Evolutionary conservation across 2,329 filamentous ascomycete species (phyloP).

Genomic region (Chrysosporium keratinophilum): DNA sequence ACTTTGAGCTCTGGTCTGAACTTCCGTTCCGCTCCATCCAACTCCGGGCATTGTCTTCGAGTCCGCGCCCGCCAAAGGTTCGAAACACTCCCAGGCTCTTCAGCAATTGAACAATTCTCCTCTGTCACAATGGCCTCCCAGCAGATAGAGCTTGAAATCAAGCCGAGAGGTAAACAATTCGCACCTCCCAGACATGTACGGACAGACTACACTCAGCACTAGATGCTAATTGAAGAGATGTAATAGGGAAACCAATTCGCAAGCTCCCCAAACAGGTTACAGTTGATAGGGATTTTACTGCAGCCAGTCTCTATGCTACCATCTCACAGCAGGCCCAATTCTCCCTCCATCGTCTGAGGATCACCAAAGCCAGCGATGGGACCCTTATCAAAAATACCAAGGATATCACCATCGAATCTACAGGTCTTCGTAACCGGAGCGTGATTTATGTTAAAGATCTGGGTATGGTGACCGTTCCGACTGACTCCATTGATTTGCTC

Average conservation of each 20-base stretch:
- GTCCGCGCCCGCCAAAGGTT: too few relatives aligned
- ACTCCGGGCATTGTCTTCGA: too few relatives aligned
- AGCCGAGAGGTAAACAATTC: constrained; percentile 14
- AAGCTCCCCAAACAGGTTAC: constrained; percentile 48
- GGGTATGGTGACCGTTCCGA: constrained; percentile 45
- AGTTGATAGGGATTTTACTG: constrained; percentile 42
- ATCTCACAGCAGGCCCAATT: constrained; percentile 46
- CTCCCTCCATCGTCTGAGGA: constrained; percentile 50
- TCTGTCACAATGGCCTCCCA: constrained; percentile 9
- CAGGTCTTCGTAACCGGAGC: constrained; percentile 49
- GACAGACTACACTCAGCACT: not conserved
- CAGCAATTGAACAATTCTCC: not conserved
- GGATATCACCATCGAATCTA: constrained; percentile 43
- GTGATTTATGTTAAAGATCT: constrained; percentile 82
- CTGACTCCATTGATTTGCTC: too few relatives aligned
- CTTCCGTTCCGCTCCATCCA: too few relatives aligned
- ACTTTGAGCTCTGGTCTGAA: too few relatives aligned
- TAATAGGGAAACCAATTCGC: constrained; percentile 51
- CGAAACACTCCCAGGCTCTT: too few relatives aligned
- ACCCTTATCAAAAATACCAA: constrained; percentile 46
- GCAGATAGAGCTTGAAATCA: constrained; percentile 14
- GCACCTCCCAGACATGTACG: not conserved
- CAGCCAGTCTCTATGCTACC: constrained; percentile 47
- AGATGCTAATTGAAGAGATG: not conserved
- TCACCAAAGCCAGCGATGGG: constrained; percentile 56